Evolutionary conservation across 331 rosid species (phyloP).

Genomic region (Acacia concinna): DNA sequence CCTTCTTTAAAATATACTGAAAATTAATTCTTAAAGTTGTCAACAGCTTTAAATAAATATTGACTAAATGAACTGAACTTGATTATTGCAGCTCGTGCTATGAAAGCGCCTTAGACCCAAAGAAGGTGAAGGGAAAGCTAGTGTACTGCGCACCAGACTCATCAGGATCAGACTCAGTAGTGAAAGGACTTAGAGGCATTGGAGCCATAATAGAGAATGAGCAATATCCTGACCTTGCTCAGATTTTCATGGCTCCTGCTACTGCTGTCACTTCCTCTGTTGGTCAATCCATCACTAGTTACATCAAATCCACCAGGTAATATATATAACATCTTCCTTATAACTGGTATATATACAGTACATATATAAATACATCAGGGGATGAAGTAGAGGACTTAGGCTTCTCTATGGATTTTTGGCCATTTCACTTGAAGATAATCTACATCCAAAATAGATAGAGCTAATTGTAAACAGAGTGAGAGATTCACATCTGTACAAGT

Average conservation of each 20-base stretch:
- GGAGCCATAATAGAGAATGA: constrained; percentile 60
- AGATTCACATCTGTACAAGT: background rate
- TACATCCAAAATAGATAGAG: background rate
- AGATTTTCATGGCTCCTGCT: constrained; percentile 81
- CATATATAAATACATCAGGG: background rate
- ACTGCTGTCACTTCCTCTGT: constrained; percentile 52
- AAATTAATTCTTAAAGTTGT: background rate
- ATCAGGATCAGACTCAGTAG: constrained; percentile 63
- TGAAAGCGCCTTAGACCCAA: constrained; percentile 55
- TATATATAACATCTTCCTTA: background rate
- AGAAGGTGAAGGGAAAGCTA: constrained; percentile 64
- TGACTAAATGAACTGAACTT: background rate
- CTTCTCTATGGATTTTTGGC: background rate
- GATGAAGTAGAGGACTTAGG: background rate
- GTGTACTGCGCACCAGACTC: constrained; percentile 50
- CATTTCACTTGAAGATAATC: background rate
- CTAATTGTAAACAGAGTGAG: background rate
- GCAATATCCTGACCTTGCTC: constrained; percentile 50
- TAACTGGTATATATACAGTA: background rate
- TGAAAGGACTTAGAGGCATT: constrained; percentile 63
- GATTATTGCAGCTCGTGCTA: constrained; percentile 49
- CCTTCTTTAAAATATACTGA: background rate
- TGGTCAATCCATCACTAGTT: constrained; percentile 45
- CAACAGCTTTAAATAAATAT: background rate
- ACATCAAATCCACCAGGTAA: constrained; percentile 64